Evolutionary conservation across 352 stramenopile species (phyloP).

Genomic region (Phytophthora cryptogea): DNA sequence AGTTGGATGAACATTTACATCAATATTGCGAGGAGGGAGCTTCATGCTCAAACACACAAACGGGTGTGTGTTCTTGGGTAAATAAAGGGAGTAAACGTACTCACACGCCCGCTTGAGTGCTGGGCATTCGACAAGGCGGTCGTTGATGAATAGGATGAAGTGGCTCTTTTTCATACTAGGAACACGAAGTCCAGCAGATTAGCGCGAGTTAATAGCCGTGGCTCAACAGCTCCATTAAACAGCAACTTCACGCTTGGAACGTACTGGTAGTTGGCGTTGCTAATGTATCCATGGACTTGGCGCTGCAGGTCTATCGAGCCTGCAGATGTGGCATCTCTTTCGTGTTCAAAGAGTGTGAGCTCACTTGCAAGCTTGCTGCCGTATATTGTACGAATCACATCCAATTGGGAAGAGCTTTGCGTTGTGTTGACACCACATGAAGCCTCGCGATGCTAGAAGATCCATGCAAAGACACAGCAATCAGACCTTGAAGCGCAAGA

Average conservation of each 20-base stretch:
- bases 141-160: conserved; percentile 98
- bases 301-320: conserved; percentile 45
- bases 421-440: conserved; percentile 83
- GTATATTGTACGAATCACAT: conserved; percentile 78
- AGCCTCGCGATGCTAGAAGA: conserved; percentile 64
- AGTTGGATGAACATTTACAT: conserved; percentile 99
- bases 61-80: conserved; percentile 94
- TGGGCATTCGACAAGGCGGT: conserved; percentile 94
- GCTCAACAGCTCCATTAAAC: no score
- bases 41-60: conserved; percentile 98
- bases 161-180: conserved; percentile 77
- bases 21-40: conserved; percentile 93
- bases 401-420: conserved; percentile 60
- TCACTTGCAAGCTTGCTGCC: conserved; percentile 73
- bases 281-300: conserved; percentile 63
- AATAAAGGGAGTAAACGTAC: conserved; percentile 93
- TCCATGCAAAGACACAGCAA: background rate
- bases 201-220: background rate
- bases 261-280: conserved; percentile 91
- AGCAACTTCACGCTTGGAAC: conserved; percentile 7
- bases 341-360: conserved; percentile 53
- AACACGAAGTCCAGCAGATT: background rate
- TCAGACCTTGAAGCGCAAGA: background rate
- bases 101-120: conserved; percentile 94
- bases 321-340: conserved; percentile 31